Evolutionary conservation across 371 early-diverging fungal genomes (phyloP).

Genomic region (Parasitella parasitica): DNA sequence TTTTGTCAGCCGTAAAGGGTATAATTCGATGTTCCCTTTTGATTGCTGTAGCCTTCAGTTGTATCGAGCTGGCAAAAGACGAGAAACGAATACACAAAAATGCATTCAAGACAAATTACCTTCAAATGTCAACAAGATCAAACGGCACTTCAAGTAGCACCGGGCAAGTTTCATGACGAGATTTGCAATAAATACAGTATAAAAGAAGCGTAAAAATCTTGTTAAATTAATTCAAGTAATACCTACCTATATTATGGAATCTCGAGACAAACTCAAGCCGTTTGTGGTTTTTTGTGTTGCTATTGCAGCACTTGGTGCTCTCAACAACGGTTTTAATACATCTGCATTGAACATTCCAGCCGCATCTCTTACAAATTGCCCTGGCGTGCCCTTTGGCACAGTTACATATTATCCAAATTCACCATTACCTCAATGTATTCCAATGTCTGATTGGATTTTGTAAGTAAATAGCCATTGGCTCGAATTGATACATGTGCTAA

Average conservation of each 20-base stretch:
- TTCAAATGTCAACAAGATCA: neutral
- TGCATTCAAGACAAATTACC: neutral
- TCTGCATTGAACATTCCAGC: slow-evolving; percentile 47
- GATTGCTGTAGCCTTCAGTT: too few relatives aligned
- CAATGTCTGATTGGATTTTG: slow-evolving; percentile 53
- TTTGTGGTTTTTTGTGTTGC: slow-evolving; percentile 44
- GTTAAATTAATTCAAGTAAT: neutral
- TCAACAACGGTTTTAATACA: slow-evolving; percentile 50
- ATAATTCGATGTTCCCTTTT: neutral
- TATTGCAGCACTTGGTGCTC: slow-evolving; percentile 42
- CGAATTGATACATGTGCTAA: too few relatives aligned
- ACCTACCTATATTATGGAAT: neutral
- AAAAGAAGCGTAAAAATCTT: neutral
- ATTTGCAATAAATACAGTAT: neutral
- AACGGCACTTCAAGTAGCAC: neutral
- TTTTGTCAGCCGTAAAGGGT: too few relatives aligned
- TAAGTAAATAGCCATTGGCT: slow-evolving; percentile 17
- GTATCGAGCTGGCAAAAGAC: too few relatives aligned
- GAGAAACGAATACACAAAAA: too few relatives aligned
- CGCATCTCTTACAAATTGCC: slow-evolving; percentile 35
- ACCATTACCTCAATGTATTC: slow-evolving; percentile 43
- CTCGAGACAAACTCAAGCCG: slow-evolving; percentile 27
- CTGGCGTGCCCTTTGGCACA: slow-evolving; percentile 33
- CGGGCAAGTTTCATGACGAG: neutral
- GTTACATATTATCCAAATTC: slow-evolving; percentile 41